A percentile compares a stretch with the other conserved stretches of the same genome.
Evolutionary conservation across 257 asterid genomes (phyloP).

Genomic region (Solanum bulbocastanum): DNA sequence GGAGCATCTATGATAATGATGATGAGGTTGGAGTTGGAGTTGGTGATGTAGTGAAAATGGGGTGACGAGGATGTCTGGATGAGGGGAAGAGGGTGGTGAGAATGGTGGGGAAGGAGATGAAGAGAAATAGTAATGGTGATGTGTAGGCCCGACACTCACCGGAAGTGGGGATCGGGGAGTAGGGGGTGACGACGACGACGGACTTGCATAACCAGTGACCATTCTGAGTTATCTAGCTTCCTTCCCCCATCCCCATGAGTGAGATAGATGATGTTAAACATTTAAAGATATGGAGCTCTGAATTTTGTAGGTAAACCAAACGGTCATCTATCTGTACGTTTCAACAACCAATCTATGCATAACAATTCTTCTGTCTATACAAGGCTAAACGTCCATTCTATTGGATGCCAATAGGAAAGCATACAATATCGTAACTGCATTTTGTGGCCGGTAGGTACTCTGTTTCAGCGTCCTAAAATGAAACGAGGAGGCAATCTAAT

Average conservation of each 20-base stretch:
- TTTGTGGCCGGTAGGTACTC: neutral
- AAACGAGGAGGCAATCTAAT: neutral
- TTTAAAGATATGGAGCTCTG: neutral
- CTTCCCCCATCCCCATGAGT: neutral
- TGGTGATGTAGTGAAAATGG: constrained; percentile 8
- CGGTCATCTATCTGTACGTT: neutral
- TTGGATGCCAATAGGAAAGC: neutral
- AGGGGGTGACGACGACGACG: neutral
- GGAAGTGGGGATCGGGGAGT: constrained; percentile 14
- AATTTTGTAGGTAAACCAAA: neutral
- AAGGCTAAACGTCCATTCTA: neutral
- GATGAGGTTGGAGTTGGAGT: neutral
- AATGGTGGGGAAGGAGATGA: constrained; percentile 4
- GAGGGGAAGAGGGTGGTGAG: neutral
- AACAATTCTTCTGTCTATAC: neutral
- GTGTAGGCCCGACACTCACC: constrained; percentile 8
- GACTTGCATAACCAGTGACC: constrained; percentile 2
- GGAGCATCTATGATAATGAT: neutral
- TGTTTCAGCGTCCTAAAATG: neutral
- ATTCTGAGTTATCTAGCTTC: neutral
- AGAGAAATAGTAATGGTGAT: neutral
- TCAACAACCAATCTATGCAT: neutral
- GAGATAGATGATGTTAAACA: neutral
- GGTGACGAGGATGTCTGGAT: neutral
- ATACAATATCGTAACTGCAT: neutral